phyloP scores from a whole-genome alignment of 1,284 basidiomycete species.

The Leucoagaricus sp. region DNA sequence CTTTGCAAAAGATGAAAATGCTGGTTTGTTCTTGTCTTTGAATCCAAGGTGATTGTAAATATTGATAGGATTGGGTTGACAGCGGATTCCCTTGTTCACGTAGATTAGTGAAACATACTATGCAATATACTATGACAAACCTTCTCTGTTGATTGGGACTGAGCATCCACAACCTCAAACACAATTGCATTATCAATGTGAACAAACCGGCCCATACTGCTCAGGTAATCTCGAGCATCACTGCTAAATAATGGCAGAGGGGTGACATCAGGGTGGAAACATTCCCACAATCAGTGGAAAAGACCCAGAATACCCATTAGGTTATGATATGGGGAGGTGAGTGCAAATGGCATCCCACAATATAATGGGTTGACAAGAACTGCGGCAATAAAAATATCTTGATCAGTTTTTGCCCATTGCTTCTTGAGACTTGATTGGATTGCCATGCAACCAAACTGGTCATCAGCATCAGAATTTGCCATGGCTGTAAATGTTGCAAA shows the following conservation, averaged over 20 bases:
- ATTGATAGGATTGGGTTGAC: slow-evolving; percentile 18
- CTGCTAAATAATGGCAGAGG: too few species aligned
- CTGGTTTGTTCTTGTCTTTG: slow-evolving; percentile 26
- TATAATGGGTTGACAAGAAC: slow-evolving; percentile 40
- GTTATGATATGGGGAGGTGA: background rate
- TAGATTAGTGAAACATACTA: too few species aligned
- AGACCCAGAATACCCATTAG: slow-evolving; percentile 18
- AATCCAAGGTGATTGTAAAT: slow-evolving; percentile 30
- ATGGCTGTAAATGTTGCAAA: slow-evolving; percentile 20
- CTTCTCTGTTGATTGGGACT: too few species aligned
- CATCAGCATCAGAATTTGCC: slow-evolving; percentile 11
- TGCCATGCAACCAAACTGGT: slow-evolving; percentile 20
- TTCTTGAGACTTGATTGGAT: slow-evolving; percentile 38
- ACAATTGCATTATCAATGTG: too few species aligned
- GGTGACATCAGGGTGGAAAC: slow-evolving; percentile 17
- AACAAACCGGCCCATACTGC: too few species aligned
- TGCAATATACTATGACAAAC: too few species aligned
- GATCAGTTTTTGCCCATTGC: slow-evolving; percentile 42
- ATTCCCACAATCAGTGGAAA: slow-evolving; percentile 22
- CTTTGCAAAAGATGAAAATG: slow-evolving; percentile 25
- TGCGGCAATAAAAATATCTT: slow-evolving; percentile 43
- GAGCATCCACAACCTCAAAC: too few species aligned
- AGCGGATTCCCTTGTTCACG: slow-evolving; percentile 19
- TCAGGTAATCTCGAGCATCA: too few species aligned
- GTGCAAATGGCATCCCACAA: slow-evolving; percentile 17